Evolutionary conservation across 2,329 filamentous ascomycete species (phyloP).

Genomic region (Aspergillus proliferans): DNA sequence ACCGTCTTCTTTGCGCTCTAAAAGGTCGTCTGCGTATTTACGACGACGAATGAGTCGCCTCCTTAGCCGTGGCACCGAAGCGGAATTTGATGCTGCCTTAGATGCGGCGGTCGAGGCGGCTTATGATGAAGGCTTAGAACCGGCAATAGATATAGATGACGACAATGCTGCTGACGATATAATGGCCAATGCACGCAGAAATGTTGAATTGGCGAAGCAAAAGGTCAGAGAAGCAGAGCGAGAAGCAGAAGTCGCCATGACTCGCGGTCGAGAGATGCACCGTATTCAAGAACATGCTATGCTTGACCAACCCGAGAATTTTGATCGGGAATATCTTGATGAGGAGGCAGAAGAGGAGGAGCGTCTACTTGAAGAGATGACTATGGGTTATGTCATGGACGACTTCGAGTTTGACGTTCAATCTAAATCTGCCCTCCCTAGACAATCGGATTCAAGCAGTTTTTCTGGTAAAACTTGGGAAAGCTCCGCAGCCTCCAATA

Average conservation of each 20-base stretch:
- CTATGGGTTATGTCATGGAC: conserved; percentile 72
- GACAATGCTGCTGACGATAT: conserved; percentile 26
- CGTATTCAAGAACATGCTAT: conserved; percentile 29
- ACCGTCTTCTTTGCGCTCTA: conserved; percentile 72
- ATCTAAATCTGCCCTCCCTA: conserved; percentile 61
- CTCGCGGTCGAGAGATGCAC: conserved; percentile 54
- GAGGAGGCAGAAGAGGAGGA: conserved; percentile 69
- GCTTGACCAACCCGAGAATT: conserved; percentile 14
- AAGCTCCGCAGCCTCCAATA: conserved; percentile 68
- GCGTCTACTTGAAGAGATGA: conserved; percentile 79
- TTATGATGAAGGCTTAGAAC: conserved; percentile 86
- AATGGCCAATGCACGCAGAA: conserved; percentile 51
- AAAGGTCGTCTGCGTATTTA: conserved; percentile 64
- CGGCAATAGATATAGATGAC: conserved; percentile 39
- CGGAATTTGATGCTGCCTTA: conserved; percentile 87
- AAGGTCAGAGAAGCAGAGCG: conserved; percentile 66
- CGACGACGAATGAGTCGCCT: conserved; percentile 64
- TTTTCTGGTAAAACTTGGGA: conserved; percentile 75
- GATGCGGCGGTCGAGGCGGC: conserved; percentile 95
- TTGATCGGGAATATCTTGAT: conserved; percentile 46
- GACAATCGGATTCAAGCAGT: conserved; percentile 76
- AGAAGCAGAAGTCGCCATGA: conserved; percentile 58
- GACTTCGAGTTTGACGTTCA: conserved; percentile 71
- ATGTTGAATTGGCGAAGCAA: conserved; percentile 70
- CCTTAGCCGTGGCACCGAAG: conserved; percentile 67